Evolutionary conservation across 2,329 filamentous ascomycete genomes (phyloP).

Genomic region (Lecanosticta acicola): DNA sequence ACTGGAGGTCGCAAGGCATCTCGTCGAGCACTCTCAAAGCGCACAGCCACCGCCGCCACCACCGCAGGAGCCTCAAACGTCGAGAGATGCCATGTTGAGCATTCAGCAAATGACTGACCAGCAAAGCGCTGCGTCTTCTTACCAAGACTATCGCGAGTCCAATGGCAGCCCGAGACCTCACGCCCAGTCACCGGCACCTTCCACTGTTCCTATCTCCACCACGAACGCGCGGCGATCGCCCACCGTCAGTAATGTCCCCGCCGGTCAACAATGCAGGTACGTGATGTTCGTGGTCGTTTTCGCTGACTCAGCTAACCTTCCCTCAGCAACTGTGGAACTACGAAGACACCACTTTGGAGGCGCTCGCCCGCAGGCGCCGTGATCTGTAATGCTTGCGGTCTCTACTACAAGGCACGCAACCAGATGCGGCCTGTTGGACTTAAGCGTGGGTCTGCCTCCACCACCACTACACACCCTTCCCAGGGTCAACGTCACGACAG

Average conservation of each 20-base stretch:
- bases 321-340: conserved; percentile 85
- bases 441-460: conserved; percentile 61
- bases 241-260: conserved; percentile 36
- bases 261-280: conserved; percentile 68
- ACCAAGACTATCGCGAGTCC: background rate
- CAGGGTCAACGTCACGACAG: conserved; percentile 34
- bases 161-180: conserved; percentile 6
- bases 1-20: conserved; percentile 45
- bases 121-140: background rate
- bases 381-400: conserved; percentile 94
- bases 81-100: conserved; percentile 1
- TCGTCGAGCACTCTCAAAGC: conserved; percentile 43
- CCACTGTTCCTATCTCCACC: conserved; percentile 5
- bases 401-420: conserved; percentile 92
- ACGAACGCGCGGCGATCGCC: conserved; percentile 9
- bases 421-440: conserved; percentile 83
- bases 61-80: conserved; percentile 8
- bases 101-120: conserved; percentile 9
- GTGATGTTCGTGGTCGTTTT: conserved; percentile 21
- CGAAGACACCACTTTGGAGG: conserved; percentile 88
- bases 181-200: conserved; percentile 11
- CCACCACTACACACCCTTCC: conserved; percentile 28
- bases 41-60: conserved; percentile 18
- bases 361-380: conserved; percentile 87
- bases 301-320: background rate